Base-by-base conservation (phyloP, 768 basidiomycete genomes). In the Suillus variegatus region DNA sequence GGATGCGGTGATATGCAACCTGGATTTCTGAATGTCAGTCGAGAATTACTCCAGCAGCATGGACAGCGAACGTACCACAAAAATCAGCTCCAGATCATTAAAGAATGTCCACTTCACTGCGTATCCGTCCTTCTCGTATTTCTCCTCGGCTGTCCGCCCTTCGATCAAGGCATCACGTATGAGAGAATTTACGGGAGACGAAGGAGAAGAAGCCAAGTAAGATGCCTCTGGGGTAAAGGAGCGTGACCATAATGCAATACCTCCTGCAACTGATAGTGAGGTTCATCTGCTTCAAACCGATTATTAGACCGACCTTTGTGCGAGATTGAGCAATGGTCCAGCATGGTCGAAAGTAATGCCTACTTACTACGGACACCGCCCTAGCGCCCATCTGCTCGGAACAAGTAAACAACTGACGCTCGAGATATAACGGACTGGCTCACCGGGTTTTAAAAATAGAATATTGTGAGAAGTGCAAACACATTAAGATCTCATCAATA, bases 1-100 rank as follows among this genome's bases (percentile, higher is more conserved):
- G 84, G 65, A 99, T 94, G 64, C 96, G 92, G 73, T 97, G 95
- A 80, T 97, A 99, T 46, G 95, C 94, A 62, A 97, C 95, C 95
- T 97, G 71, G 4, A 65, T 14, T 51, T 51, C 22, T 36, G 47
- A 36, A 66, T 22, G 40, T 66, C 60, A 41, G 25, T 12, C 20
- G 28, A 65, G 62, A 64, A 62, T 66, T 55, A 62, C 16, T 28
- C 61, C 36, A 40, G 16, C 32, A 64, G 7, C 0, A 60, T 64
- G 46, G 60, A 56, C 36, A 35, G 62, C 55, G 7, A 52, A 82
- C 92, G 69, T 72, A 96, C 95, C 74, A 97, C 97, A 73, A 99
- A 99, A 63, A 99, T 96, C 71, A 99, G 85, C 67, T 97, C 97
- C 54, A 99, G 83, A 67, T 96, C 95, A 75, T 99, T 99, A 38